Evolutionary conservation across 257 asterid species (phyloP).

Genomic region (Lavandula angustifolia): DNA sequence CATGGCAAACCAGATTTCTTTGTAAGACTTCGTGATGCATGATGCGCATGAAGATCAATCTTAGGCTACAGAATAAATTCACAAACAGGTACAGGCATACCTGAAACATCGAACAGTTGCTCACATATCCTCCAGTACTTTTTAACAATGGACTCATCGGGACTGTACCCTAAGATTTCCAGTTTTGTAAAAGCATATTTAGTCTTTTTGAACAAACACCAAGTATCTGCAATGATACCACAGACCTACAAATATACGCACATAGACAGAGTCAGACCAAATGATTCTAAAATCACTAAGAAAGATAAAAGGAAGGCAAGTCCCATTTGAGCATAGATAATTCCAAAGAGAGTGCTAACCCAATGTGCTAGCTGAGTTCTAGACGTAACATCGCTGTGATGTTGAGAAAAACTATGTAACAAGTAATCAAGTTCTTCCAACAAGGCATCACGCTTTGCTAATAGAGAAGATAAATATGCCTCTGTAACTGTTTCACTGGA

Average conservation of each 20-base stretch:
- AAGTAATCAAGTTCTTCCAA: conserved; percentile 77
- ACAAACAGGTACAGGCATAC: conserved; percentile 42
- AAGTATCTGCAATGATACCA: conserved; percentile 68
- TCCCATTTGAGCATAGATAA: conserved; percentile 19
- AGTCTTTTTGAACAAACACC: conserved; percentile 79
- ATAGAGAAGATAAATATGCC: conserved; percentile 59
- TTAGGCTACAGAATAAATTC: conserved; percentile 26
- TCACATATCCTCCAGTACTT: conserved; percentile 88
- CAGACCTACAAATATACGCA: conserved; percentile 58
- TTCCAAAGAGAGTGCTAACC: conserved; percentile 45
- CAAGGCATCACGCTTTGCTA: conserved; percentile 66
- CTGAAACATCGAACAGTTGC: conserved; percentile 69
- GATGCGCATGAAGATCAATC: conserved; percentile 22
- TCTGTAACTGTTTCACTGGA: conserved; percentile 70
- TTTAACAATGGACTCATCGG: conserved; percentile 56
- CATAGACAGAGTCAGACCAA: conserved; percentile 28
- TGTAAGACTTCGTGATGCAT: conserved; percentile 2
- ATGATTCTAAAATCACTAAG: neutral
- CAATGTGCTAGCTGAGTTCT: conserved; percentile 74
- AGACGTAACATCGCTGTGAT: conserved; percentile 44
- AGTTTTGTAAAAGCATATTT: conserved; percentile 66
- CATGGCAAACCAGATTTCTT: conserved; percentile 1
- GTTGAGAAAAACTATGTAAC: conserved; percentile 42
- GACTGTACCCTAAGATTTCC: conserved; percentile 69
- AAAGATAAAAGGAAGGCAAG: conserved; percentile 1